Conservation (phyloP, 768 basidiomycete species). For the Termitomyces sp. region DNA sequence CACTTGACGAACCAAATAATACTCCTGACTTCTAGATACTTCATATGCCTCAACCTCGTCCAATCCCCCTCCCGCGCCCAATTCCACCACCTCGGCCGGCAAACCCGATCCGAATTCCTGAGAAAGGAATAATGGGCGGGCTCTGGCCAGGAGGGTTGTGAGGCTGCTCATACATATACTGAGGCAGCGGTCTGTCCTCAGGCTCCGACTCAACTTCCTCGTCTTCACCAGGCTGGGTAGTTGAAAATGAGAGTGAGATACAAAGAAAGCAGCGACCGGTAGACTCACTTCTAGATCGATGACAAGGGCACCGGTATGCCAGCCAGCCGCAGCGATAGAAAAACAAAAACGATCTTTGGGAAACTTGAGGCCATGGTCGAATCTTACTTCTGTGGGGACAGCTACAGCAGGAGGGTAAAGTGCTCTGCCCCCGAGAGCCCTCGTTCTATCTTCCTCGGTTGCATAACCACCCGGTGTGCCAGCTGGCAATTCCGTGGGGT, state of each 20-base stretch:
- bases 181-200: slow-evolving; percentile 11
- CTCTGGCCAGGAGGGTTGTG: slow-evolving; percentile 25
- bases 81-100: slow-evolving; percentile 43
- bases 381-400: slow-evolving; percentile 66
- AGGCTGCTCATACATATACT: slow-evolving; percentile 7
- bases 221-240: slow-evolving; percentile 25
- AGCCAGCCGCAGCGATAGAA: slow-evolving; percentile 75
- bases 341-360: slow-evolving; percentile 68
- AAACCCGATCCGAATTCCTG: slow-evolving; percentile 49
- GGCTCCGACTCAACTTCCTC: slow-evolving; percentile 26
- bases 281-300: slow-evolving; percentile 70
- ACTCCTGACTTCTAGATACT: neutral
- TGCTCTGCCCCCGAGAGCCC: slow-evolving; percentile 20
- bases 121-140: slow-evolving; percentile 17
- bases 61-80: neutral
- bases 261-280: neutral
- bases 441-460: slow-evolving; percentile 26
- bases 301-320: slow-evolving; percentile 89
- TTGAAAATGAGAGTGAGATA: neutral
- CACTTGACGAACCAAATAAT: neutral
- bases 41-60: neutral
- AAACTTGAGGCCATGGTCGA: slow-evolving; percentile 51
- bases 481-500: slow-evolving; percentile 46
- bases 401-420: slow-evolving; percentile 38
- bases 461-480: slow-evolving; percentile 59